These are phyloP conservation scores for sweet orange (Citrus sinensis) DNA, from an alignment of 345 rosid genomes.

Conservation along the genomic window DVS_A1.0 CM039164.1:24327501-24328000, in stretches of 20 bases:
- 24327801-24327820: neutral
- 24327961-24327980: neutral
- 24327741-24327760: slow-evolving; percentile 83
- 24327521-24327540: neutral
- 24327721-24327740: slow-evolving; percentile 97
- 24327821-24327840: slow-evolving; percentile 2
- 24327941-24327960: neutral
- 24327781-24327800: slow-evolving; percentile 78
- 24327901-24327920: neutral
- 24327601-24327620: neutral
- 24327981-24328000: slow-evolving; percentile 88
- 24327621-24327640: neutral
- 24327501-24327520: neutral
- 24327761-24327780: slow-evolving; percentile 88
- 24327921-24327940: neutral
- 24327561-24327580: no score
- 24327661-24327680: neutral
- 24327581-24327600: neutral
- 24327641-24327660: neutral
- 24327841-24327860: neutral
- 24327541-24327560: neutral
- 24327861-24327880: neutral
- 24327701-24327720: slow-evolving; percentile 87
- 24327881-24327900: neutral
- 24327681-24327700: slow-evolving; percentile 50